phyloP scores from a whole-genome alignment of 2,329 filamentous ascomycete genomes.

The Didymella pinodella region DNA sequence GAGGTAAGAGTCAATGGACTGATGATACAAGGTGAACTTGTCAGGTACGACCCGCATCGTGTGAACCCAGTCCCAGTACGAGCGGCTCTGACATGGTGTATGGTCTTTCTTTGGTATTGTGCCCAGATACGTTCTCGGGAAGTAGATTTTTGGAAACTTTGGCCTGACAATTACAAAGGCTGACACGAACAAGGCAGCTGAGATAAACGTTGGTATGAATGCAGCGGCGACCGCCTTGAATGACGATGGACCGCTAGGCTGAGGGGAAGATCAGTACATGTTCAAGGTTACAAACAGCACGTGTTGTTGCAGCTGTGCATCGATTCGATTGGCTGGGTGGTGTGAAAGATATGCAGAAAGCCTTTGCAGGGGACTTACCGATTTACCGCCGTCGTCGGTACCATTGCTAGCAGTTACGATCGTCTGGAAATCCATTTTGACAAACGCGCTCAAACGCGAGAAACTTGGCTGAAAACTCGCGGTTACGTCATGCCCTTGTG shows the following conservation, averaged over 20 bases:
- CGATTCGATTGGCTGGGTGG: background rate
- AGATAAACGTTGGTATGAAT: constrained; percentile 45
- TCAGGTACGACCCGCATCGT: constrained; percentile 68
- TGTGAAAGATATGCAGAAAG: background rate
- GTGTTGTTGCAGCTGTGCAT: background rate
- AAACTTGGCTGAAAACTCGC: background rate
- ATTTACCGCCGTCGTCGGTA: constrained; percentile 23
- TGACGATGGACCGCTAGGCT: constrained; percentile 45
- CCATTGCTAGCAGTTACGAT: constrained; percentile 26
- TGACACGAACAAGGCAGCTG: constrained; percentile 41
- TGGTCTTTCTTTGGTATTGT: constrained; percentile 53
- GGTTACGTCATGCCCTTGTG: constrained; percentile 14
- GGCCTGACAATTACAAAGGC: constrained; percentile 54
- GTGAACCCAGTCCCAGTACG: constrained; percentile 53
- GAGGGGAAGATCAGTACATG: constrained; percentile 9
- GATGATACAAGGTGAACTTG: constrained; percentile 84
- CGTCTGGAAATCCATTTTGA: constrained; percentile 29
- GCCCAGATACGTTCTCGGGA: constrained; percentile 56
- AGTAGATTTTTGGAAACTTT: constrained; percentile 55
- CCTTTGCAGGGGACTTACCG: constrained; percentile 25
- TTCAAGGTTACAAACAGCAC: background rate
- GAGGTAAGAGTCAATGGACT: constrained; percentile 90
- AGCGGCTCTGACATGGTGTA: constrained; percentile 49
- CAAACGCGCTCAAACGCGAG: constrained; percentile 7
- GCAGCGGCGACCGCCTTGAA: constrained; percentile 46